phyloP scores from a whole-genome alignment of 1,284 basidiomycete species.

The Rhodotorula sp. region DNA sequence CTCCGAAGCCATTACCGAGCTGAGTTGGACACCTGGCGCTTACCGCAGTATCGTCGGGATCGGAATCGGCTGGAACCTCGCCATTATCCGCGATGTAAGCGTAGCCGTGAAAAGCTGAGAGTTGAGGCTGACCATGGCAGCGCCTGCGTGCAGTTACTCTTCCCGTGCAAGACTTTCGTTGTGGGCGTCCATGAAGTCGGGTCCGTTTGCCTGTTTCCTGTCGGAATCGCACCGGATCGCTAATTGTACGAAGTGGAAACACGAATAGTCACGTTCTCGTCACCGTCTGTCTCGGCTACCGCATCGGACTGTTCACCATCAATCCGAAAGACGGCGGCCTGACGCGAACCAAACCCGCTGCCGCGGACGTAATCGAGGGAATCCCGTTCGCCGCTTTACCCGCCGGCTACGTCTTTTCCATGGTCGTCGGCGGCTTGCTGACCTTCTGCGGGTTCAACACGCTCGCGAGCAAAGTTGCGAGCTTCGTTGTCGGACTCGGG shows the following conservation, averaged over 20 bases:
- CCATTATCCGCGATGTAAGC: conserved; percentile 34
- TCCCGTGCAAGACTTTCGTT: conserved; percentile 43
- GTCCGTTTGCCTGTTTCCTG: neutral
- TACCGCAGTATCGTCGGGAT: conserved; percentile 39
- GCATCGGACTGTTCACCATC: conserved; percentile 22
- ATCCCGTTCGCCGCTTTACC: conserved; percentile 25
- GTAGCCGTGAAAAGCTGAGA: too few species aligned
- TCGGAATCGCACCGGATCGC: neutral
- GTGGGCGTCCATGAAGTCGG: conserved; percentile 43
- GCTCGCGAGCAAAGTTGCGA: conserved; percentile 44
- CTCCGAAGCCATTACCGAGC: too few species aligned
- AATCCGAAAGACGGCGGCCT: conserved; percentile 30
- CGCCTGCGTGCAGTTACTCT: conserved; percentile 27
- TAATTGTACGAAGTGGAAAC: neutral
- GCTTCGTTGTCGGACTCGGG: conserved; percentile 31
- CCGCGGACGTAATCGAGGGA: conserved; percentile 19
- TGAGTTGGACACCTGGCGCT: neutral
- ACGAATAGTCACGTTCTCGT: conserved; percentile 25
- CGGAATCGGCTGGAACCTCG: conserved; percentile 44
- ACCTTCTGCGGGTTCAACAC: conserved; percentile 45
- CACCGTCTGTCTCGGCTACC: conserved; percentile 19
- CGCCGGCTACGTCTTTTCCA: conserved; percentile 40
- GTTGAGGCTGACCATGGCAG: too few species aligned
- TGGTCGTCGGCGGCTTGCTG: conserved; percentile 41
- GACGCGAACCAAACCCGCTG: conserved; percentile 7